These are phyloP conservation scores for Penicillium soppii DNA, from an alignment of 495 filamentous ascomycete genomes.

Conservation along the genomic window DNA sequence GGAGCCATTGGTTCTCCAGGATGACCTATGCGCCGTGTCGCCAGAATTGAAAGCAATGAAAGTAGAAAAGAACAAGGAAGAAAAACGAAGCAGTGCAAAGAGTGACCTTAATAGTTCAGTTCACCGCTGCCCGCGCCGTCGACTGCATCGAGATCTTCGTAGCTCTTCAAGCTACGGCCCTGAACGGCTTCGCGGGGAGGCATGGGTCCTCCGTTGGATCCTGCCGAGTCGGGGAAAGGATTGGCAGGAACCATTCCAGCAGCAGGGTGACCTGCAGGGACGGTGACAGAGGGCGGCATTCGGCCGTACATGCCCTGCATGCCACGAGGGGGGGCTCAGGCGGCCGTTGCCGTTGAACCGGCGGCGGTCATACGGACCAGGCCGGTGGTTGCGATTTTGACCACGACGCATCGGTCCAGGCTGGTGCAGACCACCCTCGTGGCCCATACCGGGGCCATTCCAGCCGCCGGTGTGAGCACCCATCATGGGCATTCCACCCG, in stretches of 20 bases:
- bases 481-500: constrained; percentile 51
- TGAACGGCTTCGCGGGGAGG: constrained; percentile 83
- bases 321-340: constrained; percentile 43
- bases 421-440: constrained; percentile 47
- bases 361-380: constrained; percentile 61
- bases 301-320: constrained; percentile 39
- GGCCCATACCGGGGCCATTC: constrained; percentile 44
- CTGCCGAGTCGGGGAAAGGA: constrained; percentile 47
- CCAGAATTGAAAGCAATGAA: constrained; percentile 8
- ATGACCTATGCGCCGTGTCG: constrained; percentile 9
- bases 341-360: constrained; percentile 34
- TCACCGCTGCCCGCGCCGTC: constrained; percentile 54
- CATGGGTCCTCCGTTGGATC: constrained; percentile 59
- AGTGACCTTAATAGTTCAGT: constrained; percentile 55
- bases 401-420: constrained; percentile 60
- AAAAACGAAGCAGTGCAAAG: background rate
- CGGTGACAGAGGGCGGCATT: constrained; percentile 35
- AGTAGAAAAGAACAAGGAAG: constrained; percentile 3
- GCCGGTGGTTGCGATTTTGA: constrained; percentile 49
- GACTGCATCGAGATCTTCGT: constrained; percentile 91
- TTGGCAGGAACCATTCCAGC: constrained; percentile 42
- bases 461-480: constrained; percentile 47
- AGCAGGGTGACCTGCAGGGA: constrained; percentile 44
- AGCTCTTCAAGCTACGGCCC: constrained; percentile 88
- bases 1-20: background rate